A percentile compares a stretch with the other conserved stretches of the same genome.
Evolutionary conservation across 2,329 filamentous ascomycete species (phyloP).

Genomic region (Epichloe hybrida): DNA sequence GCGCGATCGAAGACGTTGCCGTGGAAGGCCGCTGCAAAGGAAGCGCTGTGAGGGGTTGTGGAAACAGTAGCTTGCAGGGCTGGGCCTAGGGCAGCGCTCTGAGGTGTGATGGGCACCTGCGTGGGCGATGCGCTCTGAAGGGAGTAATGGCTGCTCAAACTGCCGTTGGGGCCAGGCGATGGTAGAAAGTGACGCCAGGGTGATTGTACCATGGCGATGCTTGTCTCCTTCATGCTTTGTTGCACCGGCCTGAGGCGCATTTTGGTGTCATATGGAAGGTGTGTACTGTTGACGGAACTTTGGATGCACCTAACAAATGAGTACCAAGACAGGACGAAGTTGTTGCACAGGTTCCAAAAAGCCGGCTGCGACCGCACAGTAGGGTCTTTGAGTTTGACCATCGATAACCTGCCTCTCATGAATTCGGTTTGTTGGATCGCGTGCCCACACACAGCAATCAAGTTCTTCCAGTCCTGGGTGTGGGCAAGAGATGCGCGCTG

Average conservation of each 20-base stretch:
- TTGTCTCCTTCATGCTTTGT: conserved; percentile 68
- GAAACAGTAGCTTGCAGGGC: conserved; percentile 84
- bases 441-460: conserved; percentile 58
- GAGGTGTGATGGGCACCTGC: conserved; percentile 61
- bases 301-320: conserved; percentile 51
- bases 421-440: conserved; percentile 62
- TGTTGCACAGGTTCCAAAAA: conserved; percentile 61
- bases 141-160: conserved; percentile 11
- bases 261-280: conserved; percentile 54
- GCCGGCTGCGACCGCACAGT: conserved; percentile 49
- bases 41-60: conserved; percentile 48
- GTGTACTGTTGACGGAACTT: conserved; percentile 35
- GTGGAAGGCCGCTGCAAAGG: conserved; percentile 40
- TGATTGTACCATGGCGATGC: conserved; percentile 50
- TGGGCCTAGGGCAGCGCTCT: conserved; percentile 78
- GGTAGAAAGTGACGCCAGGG: conserved; percentile 38
- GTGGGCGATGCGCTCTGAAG: conserved; percentile 16
- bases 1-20: conserved; percentile 49
- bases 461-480: conserved; percentile 51
- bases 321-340: conserved; percentile 57
- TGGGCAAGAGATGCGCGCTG: conserved; percentile 45
- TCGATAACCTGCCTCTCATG: conserved; percentile 58
- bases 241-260: conserved; percentile 68
- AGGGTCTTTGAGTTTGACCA: conserved; percentile 76
- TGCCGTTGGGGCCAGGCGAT: conserved; percentile 7